Percentiles rank a stretch among this genome's conserved stretches.
These are phyloP conservation scores for Lanmaoa rubissima DNA, from an alignment of 768 basidiomycete genomes.

Conservation along the genomic window DNA sequence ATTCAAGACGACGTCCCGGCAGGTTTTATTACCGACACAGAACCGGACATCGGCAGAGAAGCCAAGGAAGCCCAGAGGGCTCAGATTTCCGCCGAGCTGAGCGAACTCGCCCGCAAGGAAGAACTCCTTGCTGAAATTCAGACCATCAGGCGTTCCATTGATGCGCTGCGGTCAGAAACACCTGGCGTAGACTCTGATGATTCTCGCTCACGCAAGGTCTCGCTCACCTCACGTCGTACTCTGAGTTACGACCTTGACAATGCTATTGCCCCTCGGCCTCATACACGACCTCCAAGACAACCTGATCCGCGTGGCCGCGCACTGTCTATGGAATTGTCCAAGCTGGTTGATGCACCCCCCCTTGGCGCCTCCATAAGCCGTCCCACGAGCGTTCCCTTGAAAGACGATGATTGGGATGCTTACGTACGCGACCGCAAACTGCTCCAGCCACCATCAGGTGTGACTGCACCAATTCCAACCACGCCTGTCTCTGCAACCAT, in stretches of 20 bases:
- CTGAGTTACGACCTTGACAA: conserved; percentile 63
- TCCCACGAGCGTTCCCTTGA: conserved; percentile 70
- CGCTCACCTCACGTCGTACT: conserved; percentile 64
- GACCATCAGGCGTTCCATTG: conserved; percentile 76
- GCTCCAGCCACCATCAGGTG: conserved; percentile 77
- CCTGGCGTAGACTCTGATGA: conserved; percentile 47
- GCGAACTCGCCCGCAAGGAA: conserved; percentile 63
- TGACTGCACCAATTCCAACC: conserved; percentile 76
- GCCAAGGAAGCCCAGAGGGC: conserved; percentile 34
- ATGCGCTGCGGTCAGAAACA: conserved; percentile 68
- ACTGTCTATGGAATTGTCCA: conserved; percentile 71
- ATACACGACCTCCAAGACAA: conserved; percentile 68
- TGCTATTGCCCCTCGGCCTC: conserved; percentile 49
- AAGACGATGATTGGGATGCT: conserved; percentile 80
- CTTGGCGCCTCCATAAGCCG: conserved; percentile 58
- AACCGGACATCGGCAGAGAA: conserved; percentile 28
- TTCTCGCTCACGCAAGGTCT: conserved; percentile 63
- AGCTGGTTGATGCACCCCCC: conserved; percentile 41
- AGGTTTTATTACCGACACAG: conserved; percentile 58
- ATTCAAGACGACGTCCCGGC: conserved; percentile 75
- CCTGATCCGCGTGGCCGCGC: conserved; percentile 65
- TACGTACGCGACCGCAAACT: conserved; percentile 86
- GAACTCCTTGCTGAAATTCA: conserved; percentile 75
- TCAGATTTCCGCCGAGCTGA: conserved; percentile 42
- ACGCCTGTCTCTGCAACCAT: conserved; percentile 41